phyloP scores from a whole-genome alignment of 306 rosid genomes.

The Pterocarpus santalinus region DNA sequence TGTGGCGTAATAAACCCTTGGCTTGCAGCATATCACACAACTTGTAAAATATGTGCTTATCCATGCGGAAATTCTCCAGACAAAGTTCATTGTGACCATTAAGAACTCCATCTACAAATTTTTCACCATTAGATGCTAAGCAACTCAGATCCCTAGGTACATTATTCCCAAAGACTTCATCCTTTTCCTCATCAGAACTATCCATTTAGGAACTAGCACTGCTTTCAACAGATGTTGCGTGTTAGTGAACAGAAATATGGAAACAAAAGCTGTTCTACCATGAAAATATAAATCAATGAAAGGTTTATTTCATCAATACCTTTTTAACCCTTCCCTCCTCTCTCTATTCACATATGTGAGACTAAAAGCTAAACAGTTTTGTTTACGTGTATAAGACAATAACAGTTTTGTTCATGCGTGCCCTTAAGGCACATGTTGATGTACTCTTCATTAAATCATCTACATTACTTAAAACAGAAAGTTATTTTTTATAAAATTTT shows the following conservation, averaged over 20 bases:
- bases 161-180: constrained; percentile 55
- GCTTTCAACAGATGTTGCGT: constrained; percentile 15
- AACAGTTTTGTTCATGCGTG: neutral
- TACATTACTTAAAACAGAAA: too few relatives aligned
- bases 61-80: constrained; percentile 86
- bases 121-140: constrained; percentile 65
- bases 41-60: constrained; percentile 79
- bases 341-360: neutral
- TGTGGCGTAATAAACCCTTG: constrained; percentile 83
- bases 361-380: constrained; percentile 8
- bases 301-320: constrained; percentile 5
- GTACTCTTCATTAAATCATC: neutral
- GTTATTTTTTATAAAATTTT: too few relatives aligned
- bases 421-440: neutral
- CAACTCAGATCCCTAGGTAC: constrained; percentile 64
- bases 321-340: neutral
- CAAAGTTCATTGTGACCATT: constrained; percentile 75
- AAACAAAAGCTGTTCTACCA: constrained; percentile 26
- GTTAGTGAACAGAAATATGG: constrained; percentile 18
- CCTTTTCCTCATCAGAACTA: constrained; percentile 83
- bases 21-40: constrained; percentile 88
- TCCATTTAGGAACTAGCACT: constrained; percentile 61
- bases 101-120: constrained; percentile 89
- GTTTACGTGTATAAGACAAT: neutral
- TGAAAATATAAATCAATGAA: constrained; percentile 30